Evolutionary conservation across 257 asterid genomes (phyloP).

Genomic region (Echium plantagineum): DNA sequence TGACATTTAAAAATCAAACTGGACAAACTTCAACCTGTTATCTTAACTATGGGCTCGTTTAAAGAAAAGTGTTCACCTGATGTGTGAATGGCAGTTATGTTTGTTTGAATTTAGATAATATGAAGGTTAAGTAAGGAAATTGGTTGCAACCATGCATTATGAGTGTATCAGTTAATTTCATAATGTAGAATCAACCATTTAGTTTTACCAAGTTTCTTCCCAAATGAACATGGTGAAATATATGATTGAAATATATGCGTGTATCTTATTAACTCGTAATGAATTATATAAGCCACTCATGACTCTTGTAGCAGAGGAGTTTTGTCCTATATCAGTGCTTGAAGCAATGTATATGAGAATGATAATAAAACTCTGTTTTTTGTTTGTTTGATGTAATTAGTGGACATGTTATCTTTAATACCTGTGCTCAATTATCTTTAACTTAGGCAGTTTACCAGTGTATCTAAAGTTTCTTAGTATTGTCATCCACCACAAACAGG

Average conservation of each 20-base stretch:
- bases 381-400: neutral
- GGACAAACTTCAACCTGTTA: too few species aligned
- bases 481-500: conserved; percentile 14
- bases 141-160: too few species aligned
- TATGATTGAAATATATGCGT: too few species aligned
- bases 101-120: too few species aligned
- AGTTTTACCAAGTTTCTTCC: neutral
- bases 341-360: neutral
- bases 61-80: too few species aligned
- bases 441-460: neutral
- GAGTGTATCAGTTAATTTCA: too few species aligned
- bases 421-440: neutral
- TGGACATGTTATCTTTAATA: neutral
- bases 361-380: neutral
- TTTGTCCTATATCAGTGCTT: neutral
- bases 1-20: too few species aligned
- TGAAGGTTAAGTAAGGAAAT: too few species aligned
- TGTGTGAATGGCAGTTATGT: too few species aligned
- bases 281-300: neutral
- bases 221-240: too few species aligned
- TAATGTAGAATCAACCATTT: too few species aligned
- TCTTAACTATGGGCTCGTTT: too few species aligned
- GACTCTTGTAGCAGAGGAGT: neutral
- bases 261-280: neutral
- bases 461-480: neutral